phyloP scores from a whole-genome alignment of 1,139 yeast species.

The Candida mesenterica region DNA sequence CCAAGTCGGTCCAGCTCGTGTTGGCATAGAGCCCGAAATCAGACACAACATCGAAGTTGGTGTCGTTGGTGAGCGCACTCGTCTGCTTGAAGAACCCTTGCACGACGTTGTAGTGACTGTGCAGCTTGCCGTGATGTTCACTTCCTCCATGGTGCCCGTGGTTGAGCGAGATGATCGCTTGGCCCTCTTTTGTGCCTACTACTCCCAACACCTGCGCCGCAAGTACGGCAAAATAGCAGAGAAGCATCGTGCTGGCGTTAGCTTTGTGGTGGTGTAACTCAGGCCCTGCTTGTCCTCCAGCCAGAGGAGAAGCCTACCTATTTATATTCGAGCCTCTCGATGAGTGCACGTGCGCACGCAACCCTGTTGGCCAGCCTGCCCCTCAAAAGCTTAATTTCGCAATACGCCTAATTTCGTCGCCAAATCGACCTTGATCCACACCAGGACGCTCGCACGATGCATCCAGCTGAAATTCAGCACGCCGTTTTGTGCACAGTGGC shows the following conservation, averaged over 20 bases:
- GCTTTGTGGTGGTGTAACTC: too few relatives aligned
- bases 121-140: constrained; percentile 1
- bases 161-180: background rate
- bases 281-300: too few relatives aligned
- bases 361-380: too few relatives aligned
- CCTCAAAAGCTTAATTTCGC: too few relatives aligned
- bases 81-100: constrained; percentile 23
- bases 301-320: too few relatives aligned
- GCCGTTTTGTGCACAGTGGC: too few relatives aligned
- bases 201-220: background rate
- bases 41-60: constrained; percentile 13
- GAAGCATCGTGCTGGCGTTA: background rate
- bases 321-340: too few relatives aligned
- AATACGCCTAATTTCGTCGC: too few relatives aligned
- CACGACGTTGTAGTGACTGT: constrained; percentile 11
- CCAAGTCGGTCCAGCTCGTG: constrained; percentile 19
- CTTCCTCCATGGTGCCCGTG: background rate
- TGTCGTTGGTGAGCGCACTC: constrained; percentile 16
- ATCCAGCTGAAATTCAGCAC: too few relatives aligned
- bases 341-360: too few relatives aligned
- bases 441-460: too few relatives aligned
- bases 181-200: background rate
- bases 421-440: too few relatives aligned
- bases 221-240: background rate
- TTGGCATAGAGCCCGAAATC: constrained; percentile 21